These are phyloP conservation scores for Cryptosporidium parvum DNA, from an alignment of 169 alveolate genomes.

Conservation along the genomic window DNA sequence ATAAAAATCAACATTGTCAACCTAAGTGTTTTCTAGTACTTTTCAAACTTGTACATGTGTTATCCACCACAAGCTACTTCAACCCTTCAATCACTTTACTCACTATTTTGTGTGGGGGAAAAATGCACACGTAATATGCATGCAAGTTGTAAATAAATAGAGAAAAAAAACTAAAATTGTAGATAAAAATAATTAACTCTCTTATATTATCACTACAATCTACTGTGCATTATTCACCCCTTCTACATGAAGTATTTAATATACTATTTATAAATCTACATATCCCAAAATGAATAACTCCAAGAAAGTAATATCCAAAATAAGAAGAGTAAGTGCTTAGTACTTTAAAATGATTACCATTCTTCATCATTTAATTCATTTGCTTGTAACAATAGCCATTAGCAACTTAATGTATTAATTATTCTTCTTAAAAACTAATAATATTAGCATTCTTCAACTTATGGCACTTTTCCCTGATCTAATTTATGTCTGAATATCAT, in stretches of 20 bases:
- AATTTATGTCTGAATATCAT: not conserved
- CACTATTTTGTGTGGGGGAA: not conserved
- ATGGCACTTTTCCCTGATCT: slow-evolving; percentile 12
- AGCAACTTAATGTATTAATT: slow-evolving; percentile 21
- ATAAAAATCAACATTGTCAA: not conserved
- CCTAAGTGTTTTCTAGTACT: not conserved
- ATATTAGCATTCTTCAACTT: slow-evolving; percentile 1
- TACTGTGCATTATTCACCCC: not conserved
- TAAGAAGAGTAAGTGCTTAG: slow-evolving; percentile 2
- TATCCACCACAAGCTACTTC: no score
- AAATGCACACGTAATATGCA: not conserved
- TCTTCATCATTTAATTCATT: not conserved
- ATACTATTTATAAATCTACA: slow-evolving; percentile 15
- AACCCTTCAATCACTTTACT: not conserved
- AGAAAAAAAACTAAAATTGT: not conserved
- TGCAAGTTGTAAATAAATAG: not conserved
- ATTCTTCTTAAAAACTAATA: slow-evolving; percentile 18
- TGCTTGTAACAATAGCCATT: not conserved
- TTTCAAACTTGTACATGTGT: no score
- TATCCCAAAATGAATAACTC: slow-evolving; percentile 28
- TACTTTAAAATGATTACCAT: not conserved
- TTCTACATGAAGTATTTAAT: slow-evolving; percentile 9
- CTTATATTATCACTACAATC: not conserved
- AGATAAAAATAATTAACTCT: slow-evolving; percentile 11
- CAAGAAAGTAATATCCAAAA: slow-evolving; percentile 1